phyloP scores from a whole-genome alignment of 805 yeast species.

The Clavispora fructus region DNA sequence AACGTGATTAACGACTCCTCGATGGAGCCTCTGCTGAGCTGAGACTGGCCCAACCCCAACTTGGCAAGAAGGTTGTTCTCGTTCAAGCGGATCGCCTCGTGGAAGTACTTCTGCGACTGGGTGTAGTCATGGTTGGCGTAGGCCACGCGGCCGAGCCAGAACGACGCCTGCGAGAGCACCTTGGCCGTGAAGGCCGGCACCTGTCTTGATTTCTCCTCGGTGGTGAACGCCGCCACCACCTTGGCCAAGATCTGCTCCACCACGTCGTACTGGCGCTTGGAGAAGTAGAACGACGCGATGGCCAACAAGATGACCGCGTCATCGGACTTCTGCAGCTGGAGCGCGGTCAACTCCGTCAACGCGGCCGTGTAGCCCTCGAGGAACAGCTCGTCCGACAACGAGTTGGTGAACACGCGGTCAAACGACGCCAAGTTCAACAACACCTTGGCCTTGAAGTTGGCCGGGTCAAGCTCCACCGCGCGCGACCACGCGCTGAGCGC shows the following conservation, averaged over 20 bases:
- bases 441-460: constrained; percentile 55
- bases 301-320: constrained; percentile 62
- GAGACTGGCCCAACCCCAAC: constrained; percentile 83
- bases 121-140: constrained; percentile 56
- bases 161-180: constrained; percentile 36
- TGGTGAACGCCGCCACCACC: constrained; percentile 31
- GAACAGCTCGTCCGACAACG: constrained; percentile 60
- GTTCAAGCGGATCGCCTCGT: constrained; percentile 62
- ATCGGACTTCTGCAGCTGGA: constrained; percentile 35
- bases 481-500: constrained; percentile 84
- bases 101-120: constrained; percentile 68
- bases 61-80: constrained; percentile 64
- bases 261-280: constrained; percentile 54
- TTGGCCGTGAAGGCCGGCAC: constrained; percentile 25
- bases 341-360: constrained; percentile 41
- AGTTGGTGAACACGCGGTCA: constrained; percentile 53
- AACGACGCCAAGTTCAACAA: constrained; percentile 65
- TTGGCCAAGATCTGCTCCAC: constrained; percentile 54
- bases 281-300: constrained; percentile 66
- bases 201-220: constrained; percentile 15
- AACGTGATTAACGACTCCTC: constrained; percentile 85
- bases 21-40: constrained; percentile 62
- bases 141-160: constrained; percentile 83
- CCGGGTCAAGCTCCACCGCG: constrained; percentile 59
- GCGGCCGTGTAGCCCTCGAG: constrained; percentile 53